These are phyloP conservation scores for Plasmodium ovale DNA, from an alignment of 169 alveolate genomes.

Conservation along the genomic window DNA sequence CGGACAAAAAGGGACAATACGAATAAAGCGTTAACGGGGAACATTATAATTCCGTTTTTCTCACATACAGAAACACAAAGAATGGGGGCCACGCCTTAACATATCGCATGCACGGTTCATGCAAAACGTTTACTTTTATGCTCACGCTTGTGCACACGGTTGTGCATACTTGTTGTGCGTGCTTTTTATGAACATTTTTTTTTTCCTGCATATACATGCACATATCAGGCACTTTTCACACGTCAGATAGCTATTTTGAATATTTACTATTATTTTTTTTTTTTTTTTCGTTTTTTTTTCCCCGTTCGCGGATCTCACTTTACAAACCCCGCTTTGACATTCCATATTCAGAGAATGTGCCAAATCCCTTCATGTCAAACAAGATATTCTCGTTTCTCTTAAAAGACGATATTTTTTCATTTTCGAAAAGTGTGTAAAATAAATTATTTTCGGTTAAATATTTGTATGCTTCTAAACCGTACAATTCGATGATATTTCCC, in stretches of 20 bases:
- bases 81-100: no score
- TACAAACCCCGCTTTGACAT: slow-evolving; percentile 40
- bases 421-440: slow-evolving; percentile 66
- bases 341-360: slow-evolving; percentile 74
- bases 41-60: no score
- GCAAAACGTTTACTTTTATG: background rate
- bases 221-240: no score
- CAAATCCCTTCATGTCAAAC: slow-evolving; percentile 72
- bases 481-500: slow-evolving; percentile 71
- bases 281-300: no score
- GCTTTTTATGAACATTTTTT: background rate
- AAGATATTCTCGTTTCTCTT: slow-evolving; percentile 47
- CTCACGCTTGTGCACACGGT: background rate
- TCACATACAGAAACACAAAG: no score
- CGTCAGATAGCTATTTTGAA: no score
- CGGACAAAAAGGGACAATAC: no score
- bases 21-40: no score
- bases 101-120: no score
- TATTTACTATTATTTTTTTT: no score
- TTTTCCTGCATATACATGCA: background rate
- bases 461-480: slow-evolving; percentile 66
- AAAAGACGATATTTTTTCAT: slow-evolving; percentile 58
- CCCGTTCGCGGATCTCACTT: no score
- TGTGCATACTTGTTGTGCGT: background rate
- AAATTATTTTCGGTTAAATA: slow-evolving; percentile 36